Evolutionary conservation across 257 asterid genomes (phyloP), one percentile per base, ranked within the genome.

Genomic region (Hygrophila difformis): DNA sequence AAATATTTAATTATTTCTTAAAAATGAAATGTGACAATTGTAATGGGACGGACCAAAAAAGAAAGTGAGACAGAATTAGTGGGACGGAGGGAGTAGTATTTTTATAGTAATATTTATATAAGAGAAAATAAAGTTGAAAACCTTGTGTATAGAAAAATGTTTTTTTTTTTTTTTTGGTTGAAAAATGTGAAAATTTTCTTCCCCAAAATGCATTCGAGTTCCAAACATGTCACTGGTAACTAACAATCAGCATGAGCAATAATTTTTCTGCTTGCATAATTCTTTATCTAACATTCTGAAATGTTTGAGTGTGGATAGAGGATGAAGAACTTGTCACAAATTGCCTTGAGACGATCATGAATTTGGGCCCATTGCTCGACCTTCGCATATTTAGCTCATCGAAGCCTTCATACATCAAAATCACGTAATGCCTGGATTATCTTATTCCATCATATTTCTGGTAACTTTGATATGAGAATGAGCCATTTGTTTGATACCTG

Each of bases 261-360:
- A 26, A 26, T 13, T 18, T 60, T 12, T 23, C 33, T 46, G 34
- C 29, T 48, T 18, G 18, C 24, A n/a, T 9, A 39, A 35, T 43
- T 33, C 44, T 31, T 52, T 23, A 31, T 21, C 44, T 60, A 53
- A 49, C 56, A 16, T 39, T 44, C 52, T 51, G 37, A 46, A 62
- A 53, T 65, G 50, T 34, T 39, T 48, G 36, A 52, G 56, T 26
- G 47, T 56, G 23, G 55, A 53, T 89, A 88, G 93, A 88, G 92
- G 97, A 88, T 46, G 97, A 88, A 57, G 95, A 88, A 64, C 97
- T 88, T 28, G 97, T 81, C 31, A 88, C 97, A 18, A 88, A 88
- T 59, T 64, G 78, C 47, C 73, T 88, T n/a, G 97, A 88, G 75
- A 81, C 93, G 1, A 71, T 81, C 49, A 84, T 88, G 75, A 88